Evolutionary conservation across 2,329 filamentous ascomycete species (phyloP), one percentile per base, ranked within the genome.

Genomic region (Fusarium continuum): DNA sequence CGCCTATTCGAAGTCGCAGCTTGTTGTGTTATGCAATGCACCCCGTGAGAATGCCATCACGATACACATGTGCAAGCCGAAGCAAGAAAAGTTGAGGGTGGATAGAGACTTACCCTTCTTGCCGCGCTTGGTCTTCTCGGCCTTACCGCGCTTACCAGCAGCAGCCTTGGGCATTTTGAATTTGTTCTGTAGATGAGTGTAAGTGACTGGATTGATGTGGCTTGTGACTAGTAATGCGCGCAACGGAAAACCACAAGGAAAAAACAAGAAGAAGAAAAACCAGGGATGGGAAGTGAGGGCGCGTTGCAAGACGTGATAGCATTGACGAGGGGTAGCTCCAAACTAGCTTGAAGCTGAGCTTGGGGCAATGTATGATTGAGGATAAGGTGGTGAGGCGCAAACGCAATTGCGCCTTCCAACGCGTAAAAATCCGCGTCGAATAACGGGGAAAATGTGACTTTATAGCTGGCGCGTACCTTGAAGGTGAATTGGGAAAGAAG

Each of bases 101-200:
- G 32, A 13, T 22, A 8, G 43, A 5, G n/a, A 77, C 82, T 72
- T 76, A 86, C 84, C 83, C 83, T 87, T 87, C 84, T 87, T 87
- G 74, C 68, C 71, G 62, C 83, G 81, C 74, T 79, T 79, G 35
- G 55, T 46, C 82, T 84, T 85, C 75, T 81, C 79, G 56, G 78
- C 80, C 82, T 85, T 85, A 67, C 80, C 82, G 67, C 81, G 80
- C 80, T 85, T 87, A 40, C 67, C 67, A 55, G 75, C 64, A 70
- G 82, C 76, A 71, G 82, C 84, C 80, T 87, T 87, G 71, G 85
- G 83, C 85, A 87, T 87, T 65, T 72, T 85, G 79, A 72, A 51
- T 57, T 59, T 70, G 67, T 67, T 70, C 73, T 77, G 64, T 65
- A 46, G 40, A 19, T 25, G 46, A 58, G 63, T 75, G 75, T 71